These are phyloP conservation scores for Colletotrichum sidae DNA, from an alignment of 2,329 filamentous ascomycete genomes.

Conservation along the genomic window DNA sequence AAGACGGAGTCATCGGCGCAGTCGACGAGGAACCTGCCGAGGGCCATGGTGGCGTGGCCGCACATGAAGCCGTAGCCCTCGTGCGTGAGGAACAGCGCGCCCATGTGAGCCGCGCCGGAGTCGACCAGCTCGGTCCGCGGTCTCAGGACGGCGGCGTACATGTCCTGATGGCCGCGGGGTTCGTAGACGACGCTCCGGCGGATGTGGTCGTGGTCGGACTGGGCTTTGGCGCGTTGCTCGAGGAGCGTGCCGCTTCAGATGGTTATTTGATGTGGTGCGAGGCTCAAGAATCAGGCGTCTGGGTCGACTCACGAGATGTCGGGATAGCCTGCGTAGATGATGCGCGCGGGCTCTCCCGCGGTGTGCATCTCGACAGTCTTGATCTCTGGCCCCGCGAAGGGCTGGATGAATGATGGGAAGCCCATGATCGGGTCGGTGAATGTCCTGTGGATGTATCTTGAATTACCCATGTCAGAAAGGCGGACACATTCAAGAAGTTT, in stretches of 20 bases:
- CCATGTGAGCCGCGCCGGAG: slow-evolving; percentile 32
- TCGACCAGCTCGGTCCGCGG: slow-evolving; percentile 28
- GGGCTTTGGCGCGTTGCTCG: slow-evolving; percentile 46
- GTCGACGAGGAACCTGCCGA: slow-evolving; percentile 57
- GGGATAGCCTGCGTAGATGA: slow-evolving; percentile 55
- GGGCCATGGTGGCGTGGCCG: slow-evolving; percentile 53
- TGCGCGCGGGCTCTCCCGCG: slow-evolving; percentile 60
- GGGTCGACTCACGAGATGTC: slow-evolving; percentile 37
- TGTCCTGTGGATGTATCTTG: too few species aligned
- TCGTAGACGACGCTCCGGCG: slow-evolving; percentile 32
- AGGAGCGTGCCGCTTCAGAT: slow-evolving; percentile 49
- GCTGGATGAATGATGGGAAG: slow-evolving; percentile 17
- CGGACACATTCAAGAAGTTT: background rate
- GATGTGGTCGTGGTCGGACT: slow-evolving; percentile 28
- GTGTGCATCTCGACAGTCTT: slow-evolving; percentile 57
- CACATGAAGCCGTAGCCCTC: slow-evolving; percentile 36
- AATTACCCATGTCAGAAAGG: background rate
- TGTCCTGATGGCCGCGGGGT: slow-evolving; percentile 35
- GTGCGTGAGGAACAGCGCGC: slow-evolving; percentile 33
- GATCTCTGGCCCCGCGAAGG: slow-evolving; percentile 13
- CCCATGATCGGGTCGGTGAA: slow-evolving; percentile 1
- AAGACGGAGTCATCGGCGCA: slow-evolving; percentile 53
- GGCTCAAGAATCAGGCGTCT: background rate
- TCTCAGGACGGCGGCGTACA: slow-evolving; percentile 34
- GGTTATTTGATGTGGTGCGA: background rate